Evolutionary conservation across 2,329 filamentous ascomycete species (phyloP).

Genomic region (Fusarium metavorans): DNA sequence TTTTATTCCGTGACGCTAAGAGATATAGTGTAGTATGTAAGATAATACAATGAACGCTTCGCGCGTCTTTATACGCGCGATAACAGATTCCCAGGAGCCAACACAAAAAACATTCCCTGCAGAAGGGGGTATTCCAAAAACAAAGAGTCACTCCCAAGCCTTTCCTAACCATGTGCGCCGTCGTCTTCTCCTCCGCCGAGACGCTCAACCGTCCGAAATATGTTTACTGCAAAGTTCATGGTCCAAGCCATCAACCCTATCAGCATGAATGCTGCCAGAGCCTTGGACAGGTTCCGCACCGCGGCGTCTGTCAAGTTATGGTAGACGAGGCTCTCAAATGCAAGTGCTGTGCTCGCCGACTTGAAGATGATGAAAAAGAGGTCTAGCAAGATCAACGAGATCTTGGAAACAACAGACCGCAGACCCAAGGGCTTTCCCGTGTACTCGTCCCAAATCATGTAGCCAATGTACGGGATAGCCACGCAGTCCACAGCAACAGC

Average conservation of each 20-base stretch:
- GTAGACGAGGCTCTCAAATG: conserved; percentile 84
- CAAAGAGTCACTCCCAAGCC: background rate
- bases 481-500: conserved; percentile 90
- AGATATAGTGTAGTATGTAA: conserved; percentile 8
- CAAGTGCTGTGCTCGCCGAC: conserved; percentile 89
- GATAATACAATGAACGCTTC: conserved; percentile 31
- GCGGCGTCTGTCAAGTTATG: conserved; percentile 52
- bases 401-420: conserved; percentile 85
- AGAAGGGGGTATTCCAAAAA: conserved; percentile 36
- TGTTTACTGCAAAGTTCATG: conserved; percentile 87
- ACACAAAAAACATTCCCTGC: conserved; percentile 30
- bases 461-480: conserved; percentile 89
- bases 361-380: conserved; percentile 98
- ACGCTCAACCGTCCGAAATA: conserved; percentile 76
- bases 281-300: conserved; percentile 70
- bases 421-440: conserved; percentile 92
- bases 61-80: conserved; percentile 25
- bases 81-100: conserved; percentile 9
- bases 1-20: conserved; percentile 10
- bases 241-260: conserved; percentile 91
- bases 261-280: conserved; percentile 81
- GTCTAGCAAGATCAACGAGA: conserved; percentile 89
- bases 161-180: conserved; percentile 30
- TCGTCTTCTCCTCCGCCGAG: conserved; percentile 67
- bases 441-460: conserved; percentile 97